Percentiles rank a stretch among this genome's conserved stretches.
phyloP scores from a whole-genome alignment of 2,329 filamentous ascomycete genomes.

The Byssoonygena ceratinophila region DNA sequence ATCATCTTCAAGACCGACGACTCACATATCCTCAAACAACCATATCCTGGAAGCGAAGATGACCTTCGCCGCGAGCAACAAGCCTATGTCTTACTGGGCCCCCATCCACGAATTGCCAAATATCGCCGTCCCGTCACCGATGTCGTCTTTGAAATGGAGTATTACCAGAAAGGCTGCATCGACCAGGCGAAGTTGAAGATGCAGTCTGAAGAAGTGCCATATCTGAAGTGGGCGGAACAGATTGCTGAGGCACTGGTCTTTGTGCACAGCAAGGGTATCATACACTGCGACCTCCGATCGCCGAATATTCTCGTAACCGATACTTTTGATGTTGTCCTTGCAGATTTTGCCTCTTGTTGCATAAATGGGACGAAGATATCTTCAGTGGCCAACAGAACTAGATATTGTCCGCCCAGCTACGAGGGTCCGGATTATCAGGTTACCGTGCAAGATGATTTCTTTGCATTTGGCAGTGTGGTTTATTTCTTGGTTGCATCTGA shows the following conservation, averaged over 20 bases:
- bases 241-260: constrained; percentile 6
- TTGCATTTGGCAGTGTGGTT: constrained; percentile 10
- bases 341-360: constrained; percentile 5
- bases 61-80: constrained; percentile 7
- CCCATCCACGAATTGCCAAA: constrained; percentile 6
- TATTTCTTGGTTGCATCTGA: constrained; percentile 5
- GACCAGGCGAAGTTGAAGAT: background rate
- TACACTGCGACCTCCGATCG: constrained; percentile 8
- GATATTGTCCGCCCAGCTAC: constrained; percentile 6
- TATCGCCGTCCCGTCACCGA: constrained; percentile 2
- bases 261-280: constrained; percentile 5
- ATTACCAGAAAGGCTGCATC: constrained; percentile 11
- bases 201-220: constrained; percentile 1
- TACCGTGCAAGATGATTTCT: constrained; percentile 7
- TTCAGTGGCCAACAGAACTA: background rate
- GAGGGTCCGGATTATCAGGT: constrained; percentile 4
- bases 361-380: constrained; percentile 9
- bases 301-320: constrained; percentile 7
- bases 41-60: constrained; percentile 6
- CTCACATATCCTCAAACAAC: constrained; percentile 4
- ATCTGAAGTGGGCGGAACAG: constrained; percentile 6
- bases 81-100: constrained; percentile 4
- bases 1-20: constrained; percentile 2
- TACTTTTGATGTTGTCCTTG: constrained; percentile 7
- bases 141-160: constrained; percentile 3